phyloP scores from a whole-genome alignment of 352 stramenopile species.

The Pythium apleroticum region DNA sequence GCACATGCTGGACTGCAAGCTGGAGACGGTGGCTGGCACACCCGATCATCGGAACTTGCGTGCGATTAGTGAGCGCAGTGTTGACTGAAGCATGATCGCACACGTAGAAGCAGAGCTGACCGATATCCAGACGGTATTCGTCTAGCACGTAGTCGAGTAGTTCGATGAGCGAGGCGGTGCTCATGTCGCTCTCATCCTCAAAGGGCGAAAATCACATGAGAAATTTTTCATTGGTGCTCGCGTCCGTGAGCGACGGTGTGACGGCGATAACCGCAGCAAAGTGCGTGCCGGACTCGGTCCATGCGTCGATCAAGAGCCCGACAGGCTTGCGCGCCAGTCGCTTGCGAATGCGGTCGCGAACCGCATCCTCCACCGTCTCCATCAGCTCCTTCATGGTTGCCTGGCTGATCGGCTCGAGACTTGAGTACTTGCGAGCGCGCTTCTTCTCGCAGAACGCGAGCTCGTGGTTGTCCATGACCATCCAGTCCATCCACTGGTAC shows the following conservation, averaged over 20 bases:
- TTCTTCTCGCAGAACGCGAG: neutral
- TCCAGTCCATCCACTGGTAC: slow-evolving; percentile 1
- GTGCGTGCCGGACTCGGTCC: neutral
- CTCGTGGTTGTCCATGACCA: neutral
- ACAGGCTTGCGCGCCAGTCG: neutral
- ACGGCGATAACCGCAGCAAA: neutral
- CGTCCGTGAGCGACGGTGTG: neutral
- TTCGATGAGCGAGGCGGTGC: neutral
- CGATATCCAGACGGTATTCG: neutral
- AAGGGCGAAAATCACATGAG: slow-evolving; percentile 1
- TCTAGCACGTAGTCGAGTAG: slow-evolving; percentile 1
- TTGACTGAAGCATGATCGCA: slow-evolving; percentile 4
- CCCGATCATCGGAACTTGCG: neutral
- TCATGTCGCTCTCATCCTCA: slow-evolving; percentile 1
- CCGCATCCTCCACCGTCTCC: neutral
- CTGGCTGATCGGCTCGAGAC: neutral
- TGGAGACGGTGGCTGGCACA: slow-evolving; percentile 3
- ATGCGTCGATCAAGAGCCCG: neutral
- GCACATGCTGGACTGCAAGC: neutral
- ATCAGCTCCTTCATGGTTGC: neutral
- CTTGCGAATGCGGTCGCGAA: neutral
- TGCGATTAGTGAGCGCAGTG: neutral
- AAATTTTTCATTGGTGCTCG: neutral
- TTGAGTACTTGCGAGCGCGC: slow-evolving; percentile 3
- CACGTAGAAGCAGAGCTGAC: neutral